Evolutionary conservation across 1,284 basidiomycete genomes (phyloP).

Genomic region (Cerioporus squamosus): DNA sequence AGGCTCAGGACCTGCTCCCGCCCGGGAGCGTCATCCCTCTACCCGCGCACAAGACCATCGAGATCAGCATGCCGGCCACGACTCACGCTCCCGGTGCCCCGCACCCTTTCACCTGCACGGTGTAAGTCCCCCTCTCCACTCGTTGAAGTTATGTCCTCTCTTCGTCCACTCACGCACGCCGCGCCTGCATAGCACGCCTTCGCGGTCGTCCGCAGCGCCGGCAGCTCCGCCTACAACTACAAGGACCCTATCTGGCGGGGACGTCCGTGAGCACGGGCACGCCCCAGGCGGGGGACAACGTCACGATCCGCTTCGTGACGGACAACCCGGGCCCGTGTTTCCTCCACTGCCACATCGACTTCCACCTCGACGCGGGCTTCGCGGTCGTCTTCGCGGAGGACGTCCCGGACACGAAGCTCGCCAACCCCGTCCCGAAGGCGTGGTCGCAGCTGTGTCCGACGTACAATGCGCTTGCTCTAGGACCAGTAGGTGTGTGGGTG

Average conservation of each 20-base stretch:
- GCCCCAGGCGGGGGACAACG: conserved; percentile 24
- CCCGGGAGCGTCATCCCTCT: conserved; percentile 34
- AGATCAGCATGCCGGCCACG: conserved; percentile 37
- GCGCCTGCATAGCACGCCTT: conserved; percentile 20
- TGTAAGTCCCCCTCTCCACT: conserved; percentile 23
- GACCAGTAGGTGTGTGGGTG: not conserved
- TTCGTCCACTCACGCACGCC: not conserved
- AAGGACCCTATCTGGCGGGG: conserved; percentile 38
- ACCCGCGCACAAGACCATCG: conserved; percentile 34
- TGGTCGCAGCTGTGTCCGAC: conserved; percentile 26
- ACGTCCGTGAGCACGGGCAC: conserved; percentile 30
- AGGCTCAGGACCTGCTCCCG: conserved; percentile 34
- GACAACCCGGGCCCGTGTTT: conserved; percentile 33
- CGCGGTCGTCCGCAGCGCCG: conserved; percentile 26
- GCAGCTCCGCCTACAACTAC: conserved; percentile 38
- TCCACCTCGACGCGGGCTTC: conserved; percentile 32
- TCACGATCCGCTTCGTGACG: conserved; percentile 32
- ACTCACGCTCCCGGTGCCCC: conserved; percentile 29
- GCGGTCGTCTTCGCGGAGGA: conserved; percentile 33
- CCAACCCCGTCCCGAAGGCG: conserved; percentile 10
- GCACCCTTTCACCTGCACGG: conserved; percentile 47
- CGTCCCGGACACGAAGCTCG: conserved; percentile 11
- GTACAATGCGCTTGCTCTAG: conserved; percentile 14
- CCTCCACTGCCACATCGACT: conserved; percentile 36
- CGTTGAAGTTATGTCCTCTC: not conserved